Evolutionary conservation across 164 flowering plant genomes (phyloP).

Genomic region (Sextonia rubra): DNA sequence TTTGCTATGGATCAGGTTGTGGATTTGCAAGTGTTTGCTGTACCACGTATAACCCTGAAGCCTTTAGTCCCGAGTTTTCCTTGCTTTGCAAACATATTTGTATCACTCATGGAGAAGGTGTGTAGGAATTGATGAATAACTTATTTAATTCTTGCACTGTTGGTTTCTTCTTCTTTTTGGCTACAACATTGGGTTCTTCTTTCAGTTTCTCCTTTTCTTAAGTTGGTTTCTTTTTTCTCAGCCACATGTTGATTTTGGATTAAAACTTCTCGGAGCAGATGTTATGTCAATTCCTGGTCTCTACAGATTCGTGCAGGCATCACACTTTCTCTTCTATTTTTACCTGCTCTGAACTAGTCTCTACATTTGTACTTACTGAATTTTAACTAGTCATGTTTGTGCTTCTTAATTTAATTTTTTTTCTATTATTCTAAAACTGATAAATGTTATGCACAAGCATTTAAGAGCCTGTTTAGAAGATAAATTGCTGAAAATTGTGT

Average conservation of each 20-base stretch:
- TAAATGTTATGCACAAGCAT: not conserved
- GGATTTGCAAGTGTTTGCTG: conserved; percentile 92
- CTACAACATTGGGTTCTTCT: not conserved
- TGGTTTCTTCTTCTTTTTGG: not conserved
- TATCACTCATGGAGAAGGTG: conserved; percentile 98
- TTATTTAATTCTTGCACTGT: not conserved
- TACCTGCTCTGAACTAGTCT: not conserved
- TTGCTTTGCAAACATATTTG: conserved; percentile 77
- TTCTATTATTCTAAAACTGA: not conserved
- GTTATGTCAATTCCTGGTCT: conserved; percentile 92
- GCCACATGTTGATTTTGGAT: conserved; percentile 96
- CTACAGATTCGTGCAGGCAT: conserved; percentile 84
- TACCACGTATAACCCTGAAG: conserved; percentile 86
- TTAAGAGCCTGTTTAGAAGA: not conserved
- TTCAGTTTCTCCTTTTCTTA: not conserved
- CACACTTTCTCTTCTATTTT: not conserved
- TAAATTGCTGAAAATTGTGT: not conserved
- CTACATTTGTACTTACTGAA: not conserved
- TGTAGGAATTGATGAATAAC: not conserved
- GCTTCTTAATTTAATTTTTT: too few species aligned
- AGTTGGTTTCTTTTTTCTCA: conserved; percentile 16
- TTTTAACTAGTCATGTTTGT: not conserved
- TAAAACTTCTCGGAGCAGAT: conserved; percentile 85
- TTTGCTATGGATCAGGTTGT: conserved; percentile 46
- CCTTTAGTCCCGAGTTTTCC: conserved; percentile 92